These are phyloP conservation scores for Anethum foeniculum DNA, from an alignment of 140 eudicot species.

Conservation along the genomic window DNA sequence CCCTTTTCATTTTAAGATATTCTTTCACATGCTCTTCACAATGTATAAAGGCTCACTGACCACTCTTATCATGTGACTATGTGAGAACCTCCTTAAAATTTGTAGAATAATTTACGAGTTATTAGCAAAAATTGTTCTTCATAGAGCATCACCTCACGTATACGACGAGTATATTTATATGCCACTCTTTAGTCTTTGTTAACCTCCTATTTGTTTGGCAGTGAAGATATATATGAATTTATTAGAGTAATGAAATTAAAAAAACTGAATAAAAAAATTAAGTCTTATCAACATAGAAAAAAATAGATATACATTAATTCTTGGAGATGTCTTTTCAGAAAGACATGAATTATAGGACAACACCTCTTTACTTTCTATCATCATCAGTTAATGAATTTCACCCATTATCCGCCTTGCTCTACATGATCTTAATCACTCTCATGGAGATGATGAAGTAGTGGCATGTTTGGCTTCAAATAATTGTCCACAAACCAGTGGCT, in stretches of 20 bases:
- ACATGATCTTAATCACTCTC: conserved; percentile 9
- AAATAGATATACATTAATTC: conserved; percentile 15
- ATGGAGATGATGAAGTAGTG: conserved; percentile 30
- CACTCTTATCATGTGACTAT: background rate
- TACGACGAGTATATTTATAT: no score
- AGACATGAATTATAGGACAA: background rate
- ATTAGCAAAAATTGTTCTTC: background rate
- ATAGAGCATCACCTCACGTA: background rate
- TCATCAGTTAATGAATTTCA: conserved; percentile 25
- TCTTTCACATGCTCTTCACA: background rate
- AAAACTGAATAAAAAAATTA: background rate
- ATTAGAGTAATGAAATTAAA: background rate
- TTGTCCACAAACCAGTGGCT: conserved; percentile 71
- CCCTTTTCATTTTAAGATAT: background rate
- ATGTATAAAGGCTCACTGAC: background rate
- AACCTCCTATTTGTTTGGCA: background rate
- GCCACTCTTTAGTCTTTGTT: background rate
- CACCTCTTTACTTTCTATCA: conserved; percentile 12
- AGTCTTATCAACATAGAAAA: conserved; percentile 23
- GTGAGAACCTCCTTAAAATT: background rate
- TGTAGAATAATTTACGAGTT: no score
- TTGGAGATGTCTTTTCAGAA: background rate
- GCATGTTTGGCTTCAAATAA: conserved; percentile 23
- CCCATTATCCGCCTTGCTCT: conserved; percentile 18
- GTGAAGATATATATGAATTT: background rate